phyloP scores from a whole-genome alignment of 139 green algal genomes.

The Diplosphaera chodatii region DNA sequence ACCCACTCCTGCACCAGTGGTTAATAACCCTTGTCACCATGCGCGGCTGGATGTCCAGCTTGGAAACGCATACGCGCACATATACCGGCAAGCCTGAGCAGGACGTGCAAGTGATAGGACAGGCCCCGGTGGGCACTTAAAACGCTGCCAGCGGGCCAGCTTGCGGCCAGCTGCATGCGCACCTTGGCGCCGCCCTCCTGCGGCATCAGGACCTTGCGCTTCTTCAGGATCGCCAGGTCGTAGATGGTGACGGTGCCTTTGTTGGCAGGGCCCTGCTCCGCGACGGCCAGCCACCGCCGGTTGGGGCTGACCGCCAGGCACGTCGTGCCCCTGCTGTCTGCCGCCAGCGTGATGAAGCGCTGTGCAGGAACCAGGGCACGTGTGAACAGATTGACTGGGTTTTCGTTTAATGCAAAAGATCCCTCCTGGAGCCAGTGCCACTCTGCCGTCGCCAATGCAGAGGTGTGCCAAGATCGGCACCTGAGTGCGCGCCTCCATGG shows the following conservation, averaged over 20 bases:
- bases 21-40: too few species aligned
- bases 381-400: too few species aligned
- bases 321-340: conserved; percentile 67
- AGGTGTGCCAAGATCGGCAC: too few species aligned
- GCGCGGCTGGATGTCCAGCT: too few species aligned
- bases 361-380: background rate
- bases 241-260: conserved; percentile 71
- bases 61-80: too few species aligned
- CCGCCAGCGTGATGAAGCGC: background rate
- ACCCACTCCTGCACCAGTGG: conserved; percentile 75
- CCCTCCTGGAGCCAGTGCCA: too few species aligned
- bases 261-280: conserved; percentile 57
- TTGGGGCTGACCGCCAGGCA: conserved; percentile 64
- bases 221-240: conserved; percentile 83
- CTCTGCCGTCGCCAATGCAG: too few species aligned
- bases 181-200: conserved; percentile 66
- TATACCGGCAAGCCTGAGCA: too few species aligned
- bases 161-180: background rate
- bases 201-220: conserved; percentile 69
- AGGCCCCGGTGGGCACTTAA: too few species aligned
- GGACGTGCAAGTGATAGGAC: too few species aligned
- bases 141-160: too few species aligned
- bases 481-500: conserved; percentile 55
- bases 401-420: too few species aligned
- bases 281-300: conserved; percentile 70